Evolutionary conservation across 345 rosid species (phyloP).

Genomic region (Eutrema japonicum): DNA sequence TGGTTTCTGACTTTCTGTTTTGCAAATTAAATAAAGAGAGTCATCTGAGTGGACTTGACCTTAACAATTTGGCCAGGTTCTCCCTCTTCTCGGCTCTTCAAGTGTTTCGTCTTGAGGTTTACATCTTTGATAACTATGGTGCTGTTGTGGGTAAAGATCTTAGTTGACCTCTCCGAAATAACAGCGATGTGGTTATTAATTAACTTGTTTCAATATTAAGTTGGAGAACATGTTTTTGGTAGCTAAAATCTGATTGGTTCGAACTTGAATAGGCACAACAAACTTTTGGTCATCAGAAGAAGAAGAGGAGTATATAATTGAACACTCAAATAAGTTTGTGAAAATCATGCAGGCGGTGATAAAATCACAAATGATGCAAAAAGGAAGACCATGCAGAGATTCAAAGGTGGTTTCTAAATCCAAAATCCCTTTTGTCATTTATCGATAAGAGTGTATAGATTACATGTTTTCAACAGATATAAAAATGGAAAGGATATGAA

Average conservation of each 20-base stretch:
- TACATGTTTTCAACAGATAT: neutral
- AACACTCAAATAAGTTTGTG: no score
- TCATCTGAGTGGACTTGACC: slow-evolving; percentile 51
- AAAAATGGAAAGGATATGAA: no score
- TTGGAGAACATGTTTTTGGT: no score
- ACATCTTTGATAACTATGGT: slow-evolving; percentile 66
- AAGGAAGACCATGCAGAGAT: neutral
- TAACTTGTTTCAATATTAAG: no score
- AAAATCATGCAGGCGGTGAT: no score
- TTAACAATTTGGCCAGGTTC: slow-evolving; percentile 85
- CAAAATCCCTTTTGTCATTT: neutral
- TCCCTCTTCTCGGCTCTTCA: slow-evolving; percentile 86
- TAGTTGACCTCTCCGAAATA: slow-evolving; percentile 64
- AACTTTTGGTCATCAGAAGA: no score
- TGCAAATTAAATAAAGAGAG: neutral
- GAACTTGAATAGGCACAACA: no score
- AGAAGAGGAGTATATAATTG: no score
- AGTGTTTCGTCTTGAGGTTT: slow-evolving; percentile 93
- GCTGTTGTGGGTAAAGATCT: slow-evolving; percentile 83
- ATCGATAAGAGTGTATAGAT: neutral
- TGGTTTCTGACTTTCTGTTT: neutral
- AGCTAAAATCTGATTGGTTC: no score
- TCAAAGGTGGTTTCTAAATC: neutral
- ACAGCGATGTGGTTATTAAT: no score
- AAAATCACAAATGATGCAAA: neutral